Evolutionary conservation across 2,329 filamentous ascomycete genomes (phyloP), one percentile per base, ranked within the genome.

Genomic region (Trichoderma endophyticum): DNA sequence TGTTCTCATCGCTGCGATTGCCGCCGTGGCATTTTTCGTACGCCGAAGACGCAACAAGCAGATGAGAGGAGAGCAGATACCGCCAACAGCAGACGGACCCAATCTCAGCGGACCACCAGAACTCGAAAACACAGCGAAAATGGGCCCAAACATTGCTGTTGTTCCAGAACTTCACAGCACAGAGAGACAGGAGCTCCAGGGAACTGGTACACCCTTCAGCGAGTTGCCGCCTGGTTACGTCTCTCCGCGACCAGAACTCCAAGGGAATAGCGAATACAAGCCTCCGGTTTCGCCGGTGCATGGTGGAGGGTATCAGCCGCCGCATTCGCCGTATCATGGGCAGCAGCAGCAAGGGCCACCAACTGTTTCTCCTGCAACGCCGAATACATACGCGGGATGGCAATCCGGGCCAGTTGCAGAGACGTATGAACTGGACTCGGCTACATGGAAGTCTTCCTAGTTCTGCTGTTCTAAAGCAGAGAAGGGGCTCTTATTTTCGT

Each of bases 21-120:
- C 74, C 0, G 79, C 79, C 0, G 73, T 78, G 0, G 78, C 81
- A 28, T 78, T 85, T 70, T 80, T 84, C 75, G 78, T 84, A 56
- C 75, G 82, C 28, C 80, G 77, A 56, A 79, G 76, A 48, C 80
- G 78, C 34, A 79, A 77, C 30, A 77, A 73, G 26, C 51, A 76
- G n/a, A 57, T 59, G 11, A 72, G 72, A 21, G 79, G 77, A 48
- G 73, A 77, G 28, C 70, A 75, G 39, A 72, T 80, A 24, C 61
- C 75, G 34, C 72, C 65, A 12, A 70, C 65, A 9, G 32, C 71
- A 3, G 72, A 73, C 15, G 54, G 71, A n/a, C 62, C 71, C 12
- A 62, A 71, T n/a, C 54, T 69, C 15, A 63, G 73, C 9, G 56
- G 75, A 43, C 70, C 72, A 26, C 67, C 77, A 11, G 73, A 76